Evolutionary conservation across 2,329 filamentous ascomycete genomes (phyloP).

Genomic region (Alternaria longipes): DNA sequence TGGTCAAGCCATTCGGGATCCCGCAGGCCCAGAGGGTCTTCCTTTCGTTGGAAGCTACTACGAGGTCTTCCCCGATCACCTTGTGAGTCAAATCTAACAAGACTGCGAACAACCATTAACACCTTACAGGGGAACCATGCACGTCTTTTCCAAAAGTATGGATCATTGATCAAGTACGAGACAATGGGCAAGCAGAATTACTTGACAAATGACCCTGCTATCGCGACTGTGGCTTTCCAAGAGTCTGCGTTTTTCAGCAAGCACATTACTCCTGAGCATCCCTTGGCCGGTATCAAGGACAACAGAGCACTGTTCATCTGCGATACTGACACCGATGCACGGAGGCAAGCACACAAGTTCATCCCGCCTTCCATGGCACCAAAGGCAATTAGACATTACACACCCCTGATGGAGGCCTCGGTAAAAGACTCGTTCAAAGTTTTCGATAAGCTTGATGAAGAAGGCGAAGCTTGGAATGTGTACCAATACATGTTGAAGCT

Average conservation of each 20-base stretch:
- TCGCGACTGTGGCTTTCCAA: slow-evolving; percentile 20
- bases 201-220: slow-evolving; percentile 23
- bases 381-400: slow-evolving; percentile 24
- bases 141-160: slow-evolving; percentile 24
- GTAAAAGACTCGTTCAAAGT: slow-evolving; percentile 26
- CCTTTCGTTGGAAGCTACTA: slow-evolving; percentile 26
- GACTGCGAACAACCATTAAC: background rate
- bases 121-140: slow-evolving; percentile 18
- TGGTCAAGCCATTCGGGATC: slow-evolving; percentile 17
- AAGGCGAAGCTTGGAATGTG: slow-evolving; percentile 24
- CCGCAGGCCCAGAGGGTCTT: slow-evolving; percentile 20
- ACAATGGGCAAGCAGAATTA: slow-evolving; percentile 19
- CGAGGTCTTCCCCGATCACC: slow-evolving; percentile 26
- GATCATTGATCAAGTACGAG: slow-evolving; percentile 21
- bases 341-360: slow-evolving; percentile 22
- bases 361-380: slow-evolving; percentile 24
- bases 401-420: slow-evolving; percentile 19
- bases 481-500: slow-evolving; percentile 30
- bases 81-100: slow-evolving; percentile 10
- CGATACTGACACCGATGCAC: slow-evolving; percentile 23
- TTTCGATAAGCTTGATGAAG: slow-evolving; percentile 26
- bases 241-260: slow-evolving; percentile 26
- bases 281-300: slow-evolving; percentile 19
- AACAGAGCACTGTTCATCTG: slow-evolving; percentile 19
- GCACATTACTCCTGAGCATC: slow-evolving; percentile 18